phyloP scores from a whole-genome alignment of 257 asterid genomes.

The Solanum ossicruentum region DNA sequence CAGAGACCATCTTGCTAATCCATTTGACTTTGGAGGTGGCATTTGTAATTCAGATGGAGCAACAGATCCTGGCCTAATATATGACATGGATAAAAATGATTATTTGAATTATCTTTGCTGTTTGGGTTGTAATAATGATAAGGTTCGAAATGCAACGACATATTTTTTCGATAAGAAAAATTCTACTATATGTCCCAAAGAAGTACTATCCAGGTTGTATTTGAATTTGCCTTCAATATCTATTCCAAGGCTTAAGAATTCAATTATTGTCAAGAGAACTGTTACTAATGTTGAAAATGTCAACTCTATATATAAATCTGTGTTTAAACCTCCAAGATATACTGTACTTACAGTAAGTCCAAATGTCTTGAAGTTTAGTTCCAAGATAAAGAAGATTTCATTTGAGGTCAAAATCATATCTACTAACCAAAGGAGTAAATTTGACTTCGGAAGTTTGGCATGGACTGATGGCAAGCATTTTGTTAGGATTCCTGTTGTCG shows the following conservation, averaged over 20 bases:
- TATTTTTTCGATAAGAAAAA: not conserved
- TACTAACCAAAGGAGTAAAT: not conserved
- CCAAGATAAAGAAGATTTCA: not conserved
- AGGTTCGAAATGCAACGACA: not conserved
- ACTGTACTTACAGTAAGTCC: not conserved
- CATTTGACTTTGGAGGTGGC: constrained; percentile 37
- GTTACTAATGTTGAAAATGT: constrained; percentile 9
- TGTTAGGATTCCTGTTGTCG: constrained; percentile 11
- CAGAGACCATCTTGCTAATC: constrained; percentile 15
- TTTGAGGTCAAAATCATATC: not conserved
- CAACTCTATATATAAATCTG: not conserved
- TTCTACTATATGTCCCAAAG: not conserved
- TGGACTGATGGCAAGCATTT: constrained; percentile 9
- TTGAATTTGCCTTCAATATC: constrained; percentile 8
- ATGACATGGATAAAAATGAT: constrained; percentile 18
- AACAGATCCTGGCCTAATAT: constrained; percentile 18
- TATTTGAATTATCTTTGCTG: constrained; percentile 22
- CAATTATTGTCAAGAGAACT: not conserved
- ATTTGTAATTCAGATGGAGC: constrained; percentile 25
- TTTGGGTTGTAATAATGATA: constrained; percentile 9
- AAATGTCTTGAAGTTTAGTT: not conserved
- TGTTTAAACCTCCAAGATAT: not conserved
- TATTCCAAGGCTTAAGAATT: not conserved
- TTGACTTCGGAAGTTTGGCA: constrained; percentile 9
- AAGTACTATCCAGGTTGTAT: not conserved